Conservation (phyloP, 805 yeast genomes). For the Yamadazyma sp. region DNA sequence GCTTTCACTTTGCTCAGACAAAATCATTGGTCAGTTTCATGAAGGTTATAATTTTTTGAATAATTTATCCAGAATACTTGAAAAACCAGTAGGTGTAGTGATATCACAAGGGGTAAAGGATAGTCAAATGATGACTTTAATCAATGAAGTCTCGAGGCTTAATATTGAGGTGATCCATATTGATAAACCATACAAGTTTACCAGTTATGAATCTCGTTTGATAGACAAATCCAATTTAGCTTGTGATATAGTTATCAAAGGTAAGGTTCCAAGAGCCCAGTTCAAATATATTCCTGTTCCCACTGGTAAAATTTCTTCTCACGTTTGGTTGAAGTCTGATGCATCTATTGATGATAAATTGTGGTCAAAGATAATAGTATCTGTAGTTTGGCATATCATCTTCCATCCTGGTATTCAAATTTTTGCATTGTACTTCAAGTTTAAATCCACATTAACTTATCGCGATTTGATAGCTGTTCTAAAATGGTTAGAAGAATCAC, state of each 20-base stretch:
- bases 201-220: slow-evolving; percentile 72
- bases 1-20: neutral
- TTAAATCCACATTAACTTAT: slow-evolving; percentile 27
- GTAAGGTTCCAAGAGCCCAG: slow-evolving; percentile 4
- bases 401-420: slow-evolving; percentile 37
- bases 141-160: slow-evolving; percentile 56
- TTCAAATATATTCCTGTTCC: slow-evolving; percentile 47
- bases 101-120: slow-evolving; percentile 56
- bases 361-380: slow-evolving; percentile 57
- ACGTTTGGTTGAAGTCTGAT: slow-evolving; percentile 66
- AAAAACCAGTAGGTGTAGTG: slow-evolving; percentile 40
- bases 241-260: slow-evolving; percentile 52
- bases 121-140: slow-evolving; percentile 58
- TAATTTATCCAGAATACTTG: slow-evolving; percentile 34
- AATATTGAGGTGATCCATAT: slow-evolving; percentile 45
- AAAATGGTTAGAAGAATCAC: slow-evolving; percentile 32
- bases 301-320: slow-evolving; percentile 57
- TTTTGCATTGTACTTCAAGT: slow-evolving; percentile 18
- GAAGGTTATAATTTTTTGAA: slow-evolving; percentile 36
- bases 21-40: slow-evolving; percentile 1
- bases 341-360: slow-evolving; percentile 57
- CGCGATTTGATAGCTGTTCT: slow-evolving; percentile 28
- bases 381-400: slow-evolving; percentile 36
- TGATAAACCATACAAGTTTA: slow-evolving; percentile 50
- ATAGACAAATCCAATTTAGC: slow-evolving; percentile 66